Evolutionary conservation across 2,329 filamentous ascomycete genomes (phyloP), one percentile per base, ranked within the genome.

Genomic region (Stromatinia cepivora): DNA sequence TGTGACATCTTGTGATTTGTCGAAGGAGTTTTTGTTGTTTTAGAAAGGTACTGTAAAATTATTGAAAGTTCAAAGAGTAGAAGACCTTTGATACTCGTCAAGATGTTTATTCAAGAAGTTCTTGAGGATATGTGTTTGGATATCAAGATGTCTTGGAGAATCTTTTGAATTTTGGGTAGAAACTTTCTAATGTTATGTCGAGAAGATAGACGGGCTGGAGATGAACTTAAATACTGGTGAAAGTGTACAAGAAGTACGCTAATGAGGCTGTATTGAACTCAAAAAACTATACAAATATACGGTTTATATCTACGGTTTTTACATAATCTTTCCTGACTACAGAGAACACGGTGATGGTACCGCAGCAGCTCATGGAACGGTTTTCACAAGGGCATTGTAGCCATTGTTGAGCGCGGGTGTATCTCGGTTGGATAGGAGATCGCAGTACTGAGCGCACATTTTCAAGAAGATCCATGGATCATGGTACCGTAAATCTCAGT

Each of bases 31-130:
- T n/a, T 56, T 36, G 31, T 31, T 36, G 20, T 56, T 31, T 8
- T 36, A n/a, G 2, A 4, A 20, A n/a, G n/a, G 31, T 13, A 0
- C 7, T 8, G 2, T 1, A 8, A n/a, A n/a, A 4, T 3, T 15
- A 15, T 1, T 56, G 5, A 36, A 34, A 4, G 2, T 36, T 13
- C 3, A 7, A 56, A n/a, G 20, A 36, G 31, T 56, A 56, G 28
- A 56, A 56, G 53, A n/a, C 5, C 31, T n/a, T n/a, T 3, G 20
- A 9, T 36, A n/a, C 25, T 8, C 2, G 28, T 36, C 1, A 15
- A 15, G 5, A 5, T 36, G 10, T 56, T 13, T 4, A 17, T 10
- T 3, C 4, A 20, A 13, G 13, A 53, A 53, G 17, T 34, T 13
- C 4, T 13, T 11, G 28, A 11, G 15, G 28, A 2, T 54, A 31